A percentile compares a stretch with the other conserved stretches of the same genome.
Evolutionary conservation across 306 rosid genomes (phyloP).

Genomic region (Quercus robur): DNA sequence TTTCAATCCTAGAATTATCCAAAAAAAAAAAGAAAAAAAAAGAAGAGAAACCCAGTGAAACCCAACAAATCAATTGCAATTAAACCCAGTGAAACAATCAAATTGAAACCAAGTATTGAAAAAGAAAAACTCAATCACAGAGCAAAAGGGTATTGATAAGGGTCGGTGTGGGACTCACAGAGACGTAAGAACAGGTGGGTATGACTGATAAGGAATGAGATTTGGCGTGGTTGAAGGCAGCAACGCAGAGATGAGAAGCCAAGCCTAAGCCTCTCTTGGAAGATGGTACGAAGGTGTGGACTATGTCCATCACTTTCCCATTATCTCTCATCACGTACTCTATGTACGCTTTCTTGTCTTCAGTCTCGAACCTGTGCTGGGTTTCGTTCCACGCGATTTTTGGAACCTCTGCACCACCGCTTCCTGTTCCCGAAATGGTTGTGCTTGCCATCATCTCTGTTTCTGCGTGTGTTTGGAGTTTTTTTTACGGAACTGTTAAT

Average conservation of each 20-base stretch:
- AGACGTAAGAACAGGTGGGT: slow-evolving; percentile 85
- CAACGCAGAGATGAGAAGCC: slow-evolving; percentile 72
- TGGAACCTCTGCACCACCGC: slow-evolving; percentile 20
- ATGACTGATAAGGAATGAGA: slow-evolving; percentile 52
- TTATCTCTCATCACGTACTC: slow-evolving; percentile 42
- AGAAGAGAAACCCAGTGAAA: not conserved
- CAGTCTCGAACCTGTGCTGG: slow-evolving; percentile 63
- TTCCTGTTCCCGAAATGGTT: slow-evolving; percentile 12
- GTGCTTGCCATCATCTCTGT: slow-evolving; percentile 35
- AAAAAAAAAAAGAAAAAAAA: not conserved
- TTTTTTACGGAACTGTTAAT: too few species aligned
- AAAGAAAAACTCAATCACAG: not conserved
- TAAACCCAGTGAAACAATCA: not conserved
- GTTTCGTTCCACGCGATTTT: slow-evolving; percentile 63
- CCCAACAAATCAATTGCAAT: not conserved
- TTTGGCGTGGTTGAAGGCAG: slow-evolving; percentile 79
- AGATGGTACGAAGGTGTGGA: slow-evolving; percentile 82
- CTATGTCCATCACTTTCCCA: slow-evolving; percentile 66
- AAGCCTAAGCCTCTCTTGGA: slow-evolving; percentile 83
- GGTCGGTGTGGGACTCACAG: slow-evolving; percentile 41
- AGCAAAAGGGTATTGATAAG: not conserved
- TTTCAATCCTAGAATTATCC: not conserved
- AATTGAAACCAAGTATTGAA: not conserved
- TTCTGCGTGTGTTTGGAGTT: not conserved
- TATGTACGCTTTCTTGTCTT: slow-evolving; percentile 73